Base-by-base conservation (phyloP, 208 protist genomes). In the Leishmania braziliensis region DNA sequence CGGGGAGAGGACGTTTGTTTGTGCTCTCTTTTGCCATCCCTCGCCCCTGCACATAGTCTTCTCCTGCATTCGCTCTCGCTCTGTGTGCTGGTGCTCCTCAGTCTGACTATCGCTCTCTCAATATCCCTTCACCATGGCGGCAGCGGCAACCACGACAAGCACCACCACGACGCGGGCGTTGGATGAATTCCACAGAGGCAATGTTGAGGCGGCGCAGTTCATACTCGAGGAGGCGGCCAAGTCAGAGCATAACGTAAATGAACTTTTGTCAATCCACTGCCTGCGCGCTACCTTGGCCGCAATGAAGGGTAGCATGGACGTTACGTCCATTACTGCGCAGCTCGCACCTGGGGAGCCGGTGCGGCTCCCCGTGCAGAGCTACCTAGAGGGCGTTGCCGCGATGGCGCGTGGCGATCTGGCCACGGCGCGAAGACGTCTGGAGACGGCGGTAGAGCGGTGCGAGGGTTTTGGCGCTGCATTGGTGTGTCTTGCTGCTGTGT, bases 351-450 rank as follows among this genome's bases (percentile, higher is more conserved):
- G 80, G 18, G 81, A 85, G 36, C 50, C 71, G 33, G 75, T 88
- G 70, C 66, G 86, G 60, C 85, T 81, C 16, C 81, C 88, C 1
- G 80, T 92, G 72, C 85, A 84, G 80, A 86, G 69, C 65, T 97
- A 97, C 80, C 66, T 96, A 9, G 90, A 96, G 60, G 95, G 95
- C 26, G 81, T 96, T 33, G 85, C 95, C 6, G 84, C 88, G 26
- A 88, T 97, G 79, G 87, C 92, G n/a, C 86, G 86, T 26, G 86
- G 85, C 16, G 90, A 84, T 73, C 73, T 94, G 33, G 77, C 88
- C 66, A 90, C 86, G 5, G 95, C 95, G 14, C 84, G 84, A 48
- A 81, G 88, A 16, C 92, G 92, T 79, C 92, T 97, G 76, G 89
- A 94, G 58, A 88, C 90, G 53, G 86, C 93, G 9, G 70, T 80